Base-by-base conservation (phyloP, 208 protist species). In the Phytomonas sp. region DNA sequence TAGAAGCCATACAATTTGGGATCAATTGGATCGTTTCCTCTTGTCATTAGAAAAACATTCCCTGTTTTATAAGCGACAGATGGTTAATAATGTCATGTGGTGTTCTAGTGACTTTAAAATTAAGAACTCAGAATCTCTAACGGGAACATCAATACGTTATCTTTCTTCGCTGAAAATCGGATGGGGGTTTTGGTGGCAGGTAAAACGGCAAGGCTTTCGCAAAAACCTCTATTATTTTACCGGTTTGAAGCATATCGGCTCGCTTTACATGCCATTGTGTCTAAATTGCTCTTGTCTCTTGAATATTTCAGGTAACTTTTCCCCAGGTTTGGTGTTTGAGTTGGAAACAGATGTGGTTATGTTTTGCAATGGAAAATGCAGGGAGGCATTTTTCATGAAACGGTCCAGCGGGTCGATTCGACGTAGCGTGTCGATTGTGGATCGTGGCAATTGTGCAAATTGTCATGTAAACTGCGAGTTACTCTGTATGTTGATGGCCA, bases 391-490 rank as follows among this genome's bases (percentile, higher is more conserved):
- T 72, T 92, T 83, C 69, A 78, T 90, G 29, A 72, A 74, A 70
- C 84, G 84, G 10, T 94, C 89, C 12, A 70, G 78, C 32, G 70
- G 77, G 32, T 74, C 80, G 4, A 74, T 91, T 56, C 82, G 89
- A 40, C 78, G 84, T 36, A 79, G 69, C 67, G 77, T 94, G 16
- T 72, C 62, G 23, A 73, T 69, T 40, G 79, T 80, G 0, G 89
- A 94, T 45, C 69, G 75, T 40, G 84, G 89, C 60, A 77, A 88
- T 40, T 94, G 89, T 49, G 67, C 79, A 0, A 34, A 72, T 60
- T 94, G 89, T 71, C 80, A 87, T 42, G 86, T 94, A 0, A 80
- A 94, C 65, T 91, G 89, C 71, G 78, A 87, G 33, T 14, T 63
- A 29, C 71, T 94, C 29, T 85, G 74, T 56, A 64, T 56, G 29